Conservation (phyloP, 129 eudicot species). For the Heracleum sosnowskyi region DNA sequence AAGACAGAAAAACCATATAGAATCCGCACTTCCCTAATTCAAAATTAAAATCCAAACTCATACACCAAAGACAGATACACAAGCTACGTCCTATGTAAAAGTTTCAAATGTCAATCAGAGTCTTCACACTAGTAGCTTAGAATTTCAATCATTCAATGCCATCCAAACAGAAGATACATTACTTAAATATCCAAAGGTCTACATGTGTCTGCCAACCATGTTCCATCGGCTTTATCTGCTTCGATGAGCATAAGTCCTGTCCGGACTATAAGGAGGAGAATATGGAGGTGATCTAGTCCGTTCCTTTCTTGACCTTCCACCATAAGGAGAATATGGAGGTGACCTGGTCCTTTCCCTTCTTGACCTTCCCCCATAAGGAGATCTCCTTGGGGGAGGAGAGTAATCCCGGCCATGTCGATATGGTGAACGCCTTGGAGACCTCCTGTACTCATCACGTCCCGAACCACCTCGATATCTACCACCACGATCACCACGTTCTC, state of each 20-base stretch:
- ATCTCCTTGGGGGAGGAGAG: constrained; percentile 53
- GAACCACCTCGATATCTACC: constrained; percentile 69
- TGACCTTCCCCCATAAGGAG: constrained; percentile 81
- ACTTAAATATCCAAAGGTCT: neutral
- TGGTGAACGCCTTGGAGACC: constrained; percentile 74
- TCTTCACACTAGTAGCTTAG: neutral
- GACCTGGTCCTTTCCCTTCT: constrained; percentile 82
- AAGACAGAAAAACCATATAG: neutral
- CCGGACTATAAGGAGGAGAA: constrained; percentile 70
- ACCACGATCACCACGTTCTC: constrained; percentile 31
- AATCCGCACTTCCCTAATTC: neutral
- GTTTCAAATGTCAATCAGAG: neutral
- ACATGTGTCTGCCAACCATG: neutral
- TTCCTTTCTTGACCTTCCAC: constrained; percentile 86
- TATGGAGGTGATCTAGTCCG: constrained; percentile 61
- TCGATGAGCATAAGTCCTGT: constrained; percentile 66
- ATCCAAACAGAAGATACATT: neutral
- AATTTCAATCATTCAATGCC: neutral
- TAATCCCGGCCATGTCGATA: constrained; percentile 70
- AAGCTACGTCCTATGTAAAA: neutral
- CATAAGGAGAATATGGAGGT: constrained; percentile 60
- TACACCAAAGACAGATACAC: neutral
- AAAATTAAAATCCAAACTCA: neutral
- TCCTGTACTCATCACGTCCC: constrained; percentile 78
- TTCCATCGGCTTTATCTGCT: constrained; percentile 25